A percentile compares a stretch with the other conserved stretches of the same genome.
These are phyloP conservation scores for Blastocystis sp. DNA, from an alignment of 352 stramenopile genomes.

Conservation along the genomic window DNA sequence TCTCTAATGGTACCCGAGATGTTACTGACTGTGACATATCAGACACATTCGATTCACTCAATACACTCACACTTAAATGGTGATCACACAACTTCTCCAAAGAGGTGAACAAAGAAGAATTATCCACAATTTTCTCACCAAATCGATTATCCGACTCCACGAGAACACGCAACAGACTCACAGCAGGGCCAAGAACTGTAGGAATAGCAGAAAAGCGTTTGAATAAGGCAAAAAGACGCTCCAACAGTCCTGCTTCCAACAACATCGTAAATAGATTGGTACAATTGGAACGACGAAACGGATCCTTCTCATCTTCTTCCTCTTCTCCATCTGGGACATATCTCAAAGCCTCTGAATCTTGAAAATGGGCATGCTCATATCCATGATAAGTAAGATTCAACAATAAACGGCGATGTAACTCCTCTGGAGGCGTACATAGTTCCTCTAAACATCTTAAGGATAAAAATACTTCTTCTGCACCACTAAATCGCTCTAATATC, in stretches of 20 bases:
- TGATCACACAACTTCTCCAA: neutral
- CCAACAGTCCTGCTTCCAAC: neutral
- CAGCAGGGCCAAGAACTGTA: neutral
- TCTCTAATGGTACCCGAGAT: no score
- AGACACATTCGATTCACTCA: no score
- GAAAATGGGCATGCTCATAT: constrained; percentile 24
- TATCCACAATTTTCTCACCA: neutral
- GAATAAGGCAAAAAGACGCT: neutral
- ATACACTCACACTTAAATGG: neutral
- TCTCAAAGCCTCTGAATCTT: neutral
- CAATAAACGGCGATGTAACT: neutral
- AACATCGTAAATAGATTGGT: constrained; percentile 53
- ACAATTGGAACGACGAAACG: constrained; percentile 14
- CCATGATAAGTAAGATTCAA: constrained; percentile 12
- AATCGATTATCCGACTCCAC: constrained; percentile 46
- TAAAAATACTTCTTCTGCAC: constrained; percentile 19
- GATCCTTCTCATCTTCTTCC: neutral
- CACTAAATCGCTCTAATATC: neutral
- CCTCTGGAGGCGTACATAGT: constrained; percentile 1
- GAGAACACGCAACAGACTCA: neutral
- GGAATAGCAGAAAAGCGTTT: neutral
- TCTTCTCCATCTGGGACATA: neutral
- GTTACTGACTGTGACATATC: neutral
- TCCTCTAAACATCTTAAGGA: constrained; percentile 33
- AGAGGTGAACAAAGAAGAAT: neutral